phyloP scores from a whole-genome alignment of 2,329 filamentous ascomycete species.

The Gaeumannomyces tritici region DNA sequence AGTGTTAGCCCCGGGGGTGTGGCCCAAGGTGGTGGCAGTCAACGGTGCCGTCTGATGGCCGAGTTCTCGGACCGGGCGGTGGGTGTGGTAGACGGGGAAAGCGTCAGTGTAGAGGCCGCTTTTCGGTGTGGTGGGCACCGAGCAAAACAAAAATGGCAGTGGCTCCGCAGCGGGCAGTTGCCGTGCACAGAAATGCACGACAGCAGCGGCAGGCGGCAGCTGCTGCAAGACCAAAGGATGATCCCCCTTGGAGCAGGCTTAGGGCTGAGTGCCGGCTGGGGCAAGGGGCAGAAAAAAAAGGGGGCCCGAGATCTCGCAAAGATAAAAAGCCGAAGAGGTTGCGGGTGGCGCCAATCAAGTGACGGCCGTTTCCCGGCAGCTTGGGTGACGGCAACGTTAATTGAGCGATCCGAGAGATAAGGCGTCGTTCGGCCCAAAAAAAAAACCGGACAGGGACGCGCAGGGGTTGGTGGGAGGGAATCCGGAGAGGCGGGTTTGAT shows the following conservation, averaged over 20 bases:
- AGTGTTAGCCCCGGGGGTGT: no score
- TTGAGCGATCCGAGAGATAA: slow-evolving; percentile 20
- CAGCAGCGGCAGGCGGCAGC: background rate
- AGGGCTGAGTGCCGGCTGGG: slow-evolving; percentile 8
- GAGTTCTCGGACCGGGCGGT: background rate
- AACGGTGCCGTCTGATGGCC: background rate
- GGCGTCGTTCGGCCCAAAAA: slow-evolving; percentile 13
- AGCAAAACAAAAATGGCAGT: background rate
- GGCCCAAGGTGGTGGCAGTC: background rate
- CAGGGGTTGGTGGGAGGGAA: slow-evolving; percentile 5
- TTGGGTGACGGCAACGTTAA: slow-evolving; percentile 6
- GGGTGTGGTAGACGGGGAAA: background rate
- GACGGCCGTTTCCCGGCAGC: slow-evolving; percentile 7
- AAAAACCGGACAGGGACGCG: slow-evolving; percentile 4
- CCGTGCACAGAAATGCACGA: background rate
- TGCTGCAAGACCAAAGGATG: background rate
- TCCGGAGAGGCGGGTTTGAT: slow-evolving; percentile 13
- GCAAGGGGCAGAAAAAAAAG: background rate
- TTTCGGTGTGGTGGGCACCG: background rate
- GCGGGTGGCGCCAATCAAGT: slow-evolving; percentile 28
- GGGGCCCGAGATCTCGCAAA: background rate
- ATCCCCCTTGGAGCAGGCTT: slow-evolving; percentile 8
- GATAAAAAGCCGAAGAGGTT: background rate
- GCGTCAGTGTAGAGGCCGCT: background rate
- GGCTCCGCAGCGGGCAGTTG: background rate